Evolutionary conservation across 2,329 filamentous ascomycete species (phyloP).

Genomic region (Phyllachora maydis): DNA sequence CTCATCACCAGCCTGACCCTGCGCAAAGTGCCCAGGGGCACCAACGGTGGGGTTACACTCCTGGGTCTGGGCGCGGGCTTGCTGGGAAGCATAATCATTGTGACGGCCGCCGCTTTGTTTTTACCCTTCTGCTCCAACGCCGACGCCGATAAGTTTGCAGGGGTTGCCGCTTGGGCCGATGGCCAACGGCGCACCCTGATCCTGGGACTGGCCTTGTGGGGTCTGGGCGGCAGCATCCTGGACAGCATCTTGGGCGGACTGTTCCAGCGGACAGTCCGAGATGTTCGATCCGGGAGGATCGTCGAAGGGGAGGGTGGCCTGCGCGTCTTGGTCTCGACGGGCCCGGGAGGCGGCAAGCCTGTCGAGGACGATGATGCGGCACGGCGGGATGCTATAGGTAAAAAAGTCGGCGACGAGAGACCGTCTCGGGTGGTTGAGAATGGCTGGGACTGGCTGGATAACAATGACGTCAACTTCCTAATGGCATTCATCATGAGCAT

Average conservation of each 20-base stretch:
- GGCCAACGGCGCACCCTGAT: constrained; percentile 23
- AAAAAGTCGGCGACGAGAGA: constrained; percentile 30
- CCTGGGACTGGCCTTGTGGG: constrained; percentile 47
- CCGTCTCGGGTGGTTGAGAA: constrained; percentile 45
- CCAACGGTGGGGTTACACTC: constrained; percentile 77
- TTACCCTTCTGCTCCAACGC: constrained; percentile 42
- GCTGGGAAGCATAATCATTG: constrained; percentile 51
- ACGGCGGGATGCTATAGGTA: constrained; percentile 24
- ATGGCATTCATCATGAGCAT: constrained; percentile 76
- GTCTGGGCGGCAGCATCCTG: constrained; percentile 58
- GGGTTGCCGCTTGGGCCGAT: constrained; percentile 25
- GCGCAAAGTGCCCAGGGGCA: constrained; percentile 67
- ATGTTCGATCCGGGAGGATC: constrained; percentile 66
- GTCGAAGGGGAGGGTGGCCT: constrained; percentile 68
- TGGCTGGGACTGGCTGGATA: constrained; percentile 61
- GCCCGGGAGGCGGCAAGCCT: constrained; percentile 19
- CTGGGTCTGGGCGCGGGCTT: constrained; percentile 55
- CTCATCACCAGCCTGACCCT: constrained; percentile 67
- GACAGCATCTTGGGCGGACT: constrained; percentile 77
- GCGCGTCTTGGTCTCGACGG: constrained; percentile 24
- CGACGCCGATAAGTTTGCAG: constrained; percentile 15
- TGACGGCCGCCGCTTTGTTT: constrained; percentile 41
- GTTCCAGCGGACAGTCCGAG: constrained; percentile 70
- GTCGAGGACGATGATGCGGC: constrained; percentile 15
- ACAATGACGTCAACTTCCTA: constrained; percentile 85